These are phyloP conservation scores for Ascomycota sp. DNA, from an alignment of 2,329 filamentous ascomycete genomes.

Conservation along the genomic window DNA sequence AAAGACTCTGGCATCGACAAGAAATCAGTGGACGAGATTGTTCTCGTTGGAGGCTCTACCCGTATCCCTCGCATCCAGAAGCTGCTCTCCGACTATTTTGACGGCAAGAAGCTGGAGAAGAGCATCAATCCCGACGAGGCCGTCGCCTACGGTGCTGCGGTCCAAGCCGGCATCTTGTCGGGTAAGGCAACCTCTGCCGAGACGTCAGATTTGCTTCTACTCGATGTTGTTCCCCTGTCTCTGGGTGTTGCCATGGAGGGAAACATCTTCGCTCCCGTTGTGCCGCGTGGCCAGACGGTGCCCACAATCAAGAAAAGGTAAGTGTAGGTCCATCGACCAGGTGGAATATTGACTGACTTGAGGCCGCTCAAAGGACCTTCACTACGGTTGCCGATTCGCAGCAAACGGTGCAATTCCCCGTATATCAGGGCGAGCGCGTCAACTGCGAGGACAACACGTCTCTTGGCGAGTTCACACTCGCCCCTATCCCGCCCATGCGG, in stretches of 20 bases:
- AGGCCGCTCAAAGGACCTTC: slow-evolving; percentile 45
- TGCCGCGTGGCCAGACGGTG: slow-evolving; percentile 58
- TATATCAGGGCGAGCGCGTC: slow-evolving; percentile 89
- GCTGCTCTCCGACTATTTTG: slow-evolving; percentile 96
- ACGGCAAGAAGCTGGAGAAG: slow-evolving; percentile 99
- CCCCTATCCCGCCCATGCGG: slow-evolving; percentile 71
- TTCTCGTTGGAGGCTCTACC: slow-evolving; percentile 95
- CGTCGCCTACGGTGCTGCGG: slow-evolving; percentile 94
- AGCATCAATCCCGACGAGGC: slow-evolving; percentile 99
- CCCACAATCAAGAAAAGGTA: slow-evolving; percentile 59
- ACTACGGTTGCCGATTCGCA: slow-evolving; percentile 67
- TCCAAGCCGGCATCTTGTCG: slow-evolving; percentile 96
- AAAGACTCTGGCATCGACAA: slow-evolving; percentile 84
- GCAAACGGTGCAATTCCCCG: slow-evolving; percentile 56
- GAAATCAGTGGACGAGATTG: slow-evolving; percentile 88
- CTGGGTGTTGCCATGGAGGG: slow-evolving; percentile 99
- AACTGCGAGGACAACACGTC: slow-evolving; percentile 98
- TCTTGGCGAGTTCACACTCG: slow-evolving; percentile 89
- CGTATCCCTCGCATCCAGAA: slow-evolving; percentile 99
- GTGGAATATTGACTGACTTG: no score
- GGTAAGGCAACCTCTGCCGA: slow-evolving; percentile 94
- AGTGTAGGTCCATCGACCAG: no score
- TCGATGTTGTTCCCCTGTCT: slow-evolving; percentile 90
- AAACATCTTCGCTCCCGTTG: slow-evolving; percentile 93
- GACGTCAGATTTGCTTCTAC: slow-evolving; percentile 79